Base-by-base conservation (phyloP, 2,329 filamentous ascomycete genomes). In the Thyridium curvatum region DNA sequence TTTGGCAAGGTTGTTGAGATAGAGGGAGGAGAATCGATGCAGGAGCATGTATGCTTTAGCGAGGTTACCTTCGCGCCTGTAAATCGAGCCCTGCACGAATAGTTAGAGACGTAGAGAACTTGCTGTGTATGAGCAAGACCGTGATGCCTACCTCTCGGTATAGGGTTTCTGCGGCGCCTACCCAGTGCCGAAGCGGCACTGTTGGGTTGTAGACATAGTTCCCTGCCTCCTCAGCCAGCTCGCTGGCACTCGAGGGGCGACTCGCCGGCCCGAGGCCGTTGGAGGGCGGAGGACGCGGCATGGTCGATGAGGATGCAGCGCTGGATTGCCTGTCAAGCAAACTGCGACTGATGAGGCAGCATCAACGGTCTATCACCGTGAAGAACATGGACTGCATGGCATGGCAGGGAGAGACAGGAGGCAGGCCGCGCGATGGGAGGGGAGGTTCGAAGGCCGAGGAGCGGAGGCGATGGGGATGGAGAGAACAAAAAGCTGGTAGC, bases 11-110 rank as follows among this genome's bases (percentile, higher is more conserved):
- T 84, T 74, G 7, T 87, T 77, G 18, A 95, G 68, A 17, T 95
- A 77, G n/a, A 98, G 79, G 38, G 83, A 74, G 9, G 88, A 88
- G 63, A 94, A 89, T 50, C 93, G 82, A 57, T 93, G 87, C n/a
- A 94, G 77, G 42, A 97, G 79, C 39, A 96, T 75, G 60, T 94
- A 98, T 4, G 91, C 86, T 55, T 93, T 84, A 51, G 89, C 79
- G 47, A 88, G 79, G 61, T 96, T 90, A 52, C 84, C 83, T 61
- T 97, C 91, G 32, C 77, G 75, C 52, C 93, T 75, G 56, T 95
- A 95, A 51, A 91, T 87, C 37, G 79, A 73, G 15, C 88, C 90
- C 86, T 96, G 54, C 12, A 39, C 12, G 28, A 40, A 31, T 50
- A 46, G 21, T 26, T 26, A 26, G 21, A 26, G 21, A 26, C 21